A percentile compares a stretch with the other conserved stretches of the same genome.
Conservation (phyloP, 192 early-diverging fungal species). For the Mortierella antarctica region DNA sequence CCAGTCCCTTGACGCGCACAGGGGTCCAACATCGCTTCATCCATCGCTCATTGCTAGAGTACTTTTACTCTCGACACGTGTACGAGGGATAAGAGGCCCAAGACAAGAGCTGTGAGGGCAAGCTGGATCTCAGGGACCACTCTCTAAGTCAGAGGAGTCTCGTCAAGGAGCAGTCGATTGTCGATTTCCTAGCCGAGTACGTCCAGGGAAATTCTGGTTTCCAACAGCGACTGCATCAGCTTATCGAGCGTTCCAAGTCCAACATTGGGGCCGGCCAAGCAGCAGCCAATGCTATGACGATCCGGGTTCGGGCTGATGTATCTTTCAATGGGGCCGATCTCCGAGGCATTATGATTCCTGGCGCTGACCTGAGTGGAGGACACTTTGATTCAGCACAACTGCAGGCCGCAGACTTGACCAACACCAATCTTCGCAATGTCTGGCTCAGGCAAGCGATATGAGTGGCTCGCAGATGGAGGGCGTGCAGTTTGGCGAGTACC, state of each 20-base stretch:
- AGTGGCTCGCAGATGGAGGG: slow-evolving; percentile 1
- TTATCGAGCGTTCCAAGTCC: not conserved
- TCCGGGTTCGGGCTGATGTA: not conserved
- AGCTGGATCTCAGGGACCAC: too few species aligned
- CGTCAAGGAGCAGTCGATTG: slow-evolving; percentile 1
- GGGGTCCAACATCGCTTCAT: slow-evolving; percentile 1
- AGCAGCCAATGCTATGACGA: slow-evolving; percentile 5
- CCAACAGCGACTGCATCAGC: not conserved
- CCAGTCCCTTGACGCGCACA: not conserved
- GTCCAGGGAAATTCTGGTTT: not conserved
- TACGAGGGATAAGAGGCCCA: not conserved
- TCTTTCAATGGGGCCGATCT: slow-evolving; percentile 4
- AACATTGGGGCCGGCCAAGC: not conserved
- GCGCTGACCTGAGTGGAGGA: not conserved
- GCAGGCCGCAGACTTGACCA: not conserved
- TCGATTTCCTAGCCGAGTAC: not conserved
- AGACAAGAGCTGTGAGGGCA: too few species aligned
- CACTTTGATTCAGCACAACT: slow-evolving; percentile 1
- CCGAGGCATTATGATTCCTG: not conserved
- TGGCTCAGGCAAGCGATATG: not conserved
- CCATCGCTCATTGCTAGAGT: slow-evolving; percentile 1
- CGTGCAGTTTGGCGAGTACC: not conserved
- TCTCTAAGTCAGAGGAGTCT: not conserved
- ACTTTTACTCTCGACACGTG: not conserved
- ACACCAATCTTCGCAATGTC: not conserved